Evolutionary conservation across 169 alveolate genomes (phyloP).

Genomic region (Cryptosporidium sp.): DNA sequence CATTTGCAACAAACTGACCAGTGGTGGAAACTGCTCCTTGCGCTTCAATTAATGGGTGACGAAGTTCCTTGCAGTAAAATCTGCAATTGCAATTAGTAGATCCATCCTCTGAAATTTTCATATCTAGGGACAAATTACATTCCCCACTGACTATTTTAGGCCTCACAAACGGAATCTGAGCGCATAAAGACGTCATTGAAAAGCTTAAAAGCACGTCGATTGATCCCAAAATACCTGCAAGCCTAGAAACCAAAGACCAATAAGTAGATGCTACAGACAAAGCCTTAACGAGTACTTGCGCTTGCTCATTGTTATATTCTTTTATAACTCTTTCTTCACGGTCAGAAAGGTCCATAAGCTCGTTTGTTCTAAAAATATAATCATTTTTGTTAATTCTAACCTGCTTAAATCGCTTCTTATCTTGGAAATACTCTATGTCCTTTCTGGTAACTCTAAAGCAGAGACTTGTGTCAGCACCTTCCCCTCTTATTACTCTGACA

Average conservation of each 20-base stretch:
- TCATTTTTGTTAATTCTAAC: slow-evolving; percentile 89
- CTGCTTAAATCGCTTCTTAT: slow-evolving; percentile 76
- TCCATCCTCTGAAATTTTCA: slow-evolving; percentile 68
- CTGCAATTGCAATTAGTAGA: slow-evolving; percentile 39
- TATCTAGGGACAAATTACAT: slow-evolving; percentile 4
- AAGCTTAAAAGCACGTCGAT: slow-evolving; percentile 94
- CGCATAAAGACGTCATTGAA: slow-evolving; percentile 89
- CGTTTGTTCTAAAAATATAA: slow-evolving; percentile 88
- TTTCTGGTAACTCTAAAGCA: slow-evolving; percentile 88
- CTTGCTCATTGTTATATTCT: slow-evolving; percentile 86
- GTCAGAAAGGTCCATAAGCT: slow-evolving; percentile 84
- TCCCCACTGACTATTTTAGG: slow-evolving; percentile 84
- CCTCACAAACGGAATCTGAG: slow-evolving; percentile 88
- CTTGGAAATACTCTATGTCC: slow-evolving; percentile 78
- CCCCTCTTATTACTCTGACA: slow-evolving; percentile 72
- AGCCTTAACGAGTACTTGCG: slow-evolving; percentile 89
- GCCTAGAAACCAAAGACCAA: slow-evolving; percentile 93
- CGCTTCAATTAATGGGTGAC: slow-evolving; percentile 89
- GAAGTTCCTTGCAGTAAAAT: slow-evolving; percentile 80
- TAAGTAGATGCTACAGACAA: slow-evolving; percentile 94
- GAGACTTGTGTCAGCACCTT: slow-evolving; percentile 82
- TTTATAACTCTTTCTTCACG: slow-evolving; percentile 81
- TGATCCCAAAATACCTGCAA: slow-evolving; percentile 88
- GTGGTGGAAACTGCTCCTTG: slow-evolving; percentile 76
- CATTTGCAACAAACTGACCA: slow-evolving; percentile 88